Percentiles rank a stretch among this genome's conserved stretches.
Conservation (phyloP, 2,329 filamentous ascomycete genomes). For the Colletotrichum somersetense region DNA sequence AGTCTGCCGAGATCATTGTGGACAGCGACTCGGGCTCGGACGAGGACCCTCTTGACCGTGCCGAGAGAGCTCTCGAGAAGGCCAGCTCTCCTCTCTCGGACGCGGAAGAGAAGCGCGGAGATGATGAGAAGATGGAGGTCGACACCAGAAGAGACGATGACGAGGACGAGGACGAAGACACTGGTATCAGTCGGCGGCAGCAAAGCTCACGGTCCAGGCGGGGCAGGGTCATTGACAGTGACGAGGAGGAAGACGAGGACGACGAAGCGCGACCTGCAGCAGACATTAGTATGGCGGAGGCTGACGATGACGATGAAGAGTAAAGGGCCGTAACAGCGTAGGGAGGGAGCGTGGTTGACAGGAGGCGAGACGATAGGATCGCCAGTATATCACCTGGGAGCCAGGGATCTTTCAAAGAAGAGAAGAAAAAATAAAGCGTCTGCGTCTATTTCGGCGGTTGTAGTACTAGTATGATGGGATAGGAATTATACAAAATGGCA, state of each 20-base stretch:
- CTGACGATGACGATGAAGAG: constrained; percentile 51
- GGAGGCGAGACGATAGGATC: constrained; percentile 15
- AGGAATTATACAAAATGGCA: constrained; percentile 34
- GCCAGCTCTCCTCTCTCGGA: constrained; percentile 52
- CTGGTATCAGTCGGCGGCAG: constrained; percentile 61
- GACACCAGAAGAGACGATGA: constrained; percentile 56
- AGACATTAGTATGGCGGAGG: constrained; percentile 59
- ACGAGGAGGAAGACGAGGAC: constrained; percentile 62
- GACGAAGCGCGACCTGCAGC: constrained; percentile 46
- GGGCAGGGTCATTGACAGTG: constrained; percentile 66
- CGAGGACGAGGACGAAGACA: constrained; percentile 63
- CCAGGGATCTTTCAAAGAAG: neutral
- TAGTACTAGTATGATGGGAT: constrained; percentile 37
- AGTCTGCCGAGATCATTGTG: constrained; percentile 86
- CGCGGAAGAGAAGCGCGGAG: constrained; percentile 48
- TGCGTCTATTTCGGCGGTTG: constrained; percentile 31
- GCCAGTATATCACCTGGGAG: constrained; percentile 17
- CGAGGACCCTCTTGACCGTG: constrained; percentile 59
- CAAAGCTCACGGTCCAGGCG: constrained; percentile 62
- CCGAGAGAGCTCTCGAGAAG: constrained; percentile 57
- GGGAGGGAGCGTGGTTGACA: neutral
- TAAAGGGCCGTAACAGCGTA: constrained; percentile 23
- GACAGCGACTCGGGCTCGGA: constrained; percentile 74
- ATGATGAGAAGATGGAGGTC: constrained; percentile 64
- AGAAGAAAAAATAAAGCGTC: constrained; percentile 17